Percentiles rank a stretch among this genome's conserved stretches.
Evolutionary conservation across 2,329 filamentous ascomycete species (phyloP).

Genomic region (Aureobasidium lini): DNA sequence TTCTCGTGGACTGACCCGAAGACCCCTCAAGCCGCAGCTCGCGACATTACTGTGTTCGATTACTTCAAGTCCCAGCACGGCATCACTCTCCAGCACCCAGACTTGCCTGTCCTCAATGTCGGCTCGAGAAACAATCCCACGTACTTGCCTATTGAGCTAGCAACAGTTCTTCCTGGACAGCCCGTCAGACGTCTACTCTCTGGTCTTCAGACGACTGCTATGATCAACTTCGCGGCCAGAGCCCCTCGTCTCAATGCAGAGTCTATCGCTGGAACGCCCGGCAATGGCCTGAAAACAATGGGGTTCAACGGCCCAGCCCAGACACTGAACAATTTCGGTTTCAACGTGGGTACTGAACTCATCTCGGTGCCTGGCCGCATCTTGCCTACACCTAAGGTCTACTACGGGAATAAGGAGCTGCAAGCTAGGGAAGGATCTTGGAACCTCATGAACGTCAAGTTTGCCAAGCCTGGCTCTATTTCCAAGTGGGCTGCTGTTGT

Average conservation of each 20-base stretch:
- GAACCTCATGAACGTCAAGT: conserved; percentile 39
- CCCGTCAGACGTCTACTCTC: conserved; percentile 52
- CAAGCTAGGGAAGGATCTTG: conserved; percentile 22
- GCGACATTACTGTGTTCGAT: conserved; percentile 44
- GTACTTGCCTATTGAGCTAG: conserved; percentile 61
- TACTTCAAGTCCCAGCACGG: conserved; percentile 41
- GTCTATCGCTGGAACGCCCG: conserved; percentile 48
- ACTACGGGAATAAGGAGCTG: conserved; percentile 42
- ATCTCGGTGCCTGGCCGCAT: conserved; percentile 68
- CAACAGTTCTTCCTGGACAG: conserved; percentile 58
- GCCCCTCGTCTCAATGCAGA: conserved; percentile 58
- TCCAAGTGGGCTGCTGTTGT: conserved; percentile 44
- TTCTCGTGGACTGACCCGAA: conserved; percentile 31
- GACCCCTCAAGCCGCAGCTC: conserved; percentile 22
- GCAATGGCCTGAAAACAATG: conserved; percentile 49
- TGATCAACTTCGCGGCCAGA: conserved; percentile 68
- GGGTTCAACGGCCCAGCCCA: conserved; percentile 40
- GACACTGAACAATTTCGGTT: conserved; percentile 46
- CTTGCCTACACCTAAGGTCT: conserved; percentile 52
- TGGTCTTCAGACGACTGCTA: conserved; percentile 53
- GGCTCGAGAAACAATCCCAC: conserved; percentile 50
- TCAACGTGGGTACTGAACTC: conserved; percentile 54
- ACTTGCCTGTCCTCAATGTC: conserved; percentile 52
- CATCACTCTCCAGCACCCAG: conserved; percentile 41
- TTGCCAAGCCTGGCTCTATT: conserved; percentile 47